Base-by-base conservation (phyloP, 768 basidiomycete genomes). In the Epithele typhae region DNA sequence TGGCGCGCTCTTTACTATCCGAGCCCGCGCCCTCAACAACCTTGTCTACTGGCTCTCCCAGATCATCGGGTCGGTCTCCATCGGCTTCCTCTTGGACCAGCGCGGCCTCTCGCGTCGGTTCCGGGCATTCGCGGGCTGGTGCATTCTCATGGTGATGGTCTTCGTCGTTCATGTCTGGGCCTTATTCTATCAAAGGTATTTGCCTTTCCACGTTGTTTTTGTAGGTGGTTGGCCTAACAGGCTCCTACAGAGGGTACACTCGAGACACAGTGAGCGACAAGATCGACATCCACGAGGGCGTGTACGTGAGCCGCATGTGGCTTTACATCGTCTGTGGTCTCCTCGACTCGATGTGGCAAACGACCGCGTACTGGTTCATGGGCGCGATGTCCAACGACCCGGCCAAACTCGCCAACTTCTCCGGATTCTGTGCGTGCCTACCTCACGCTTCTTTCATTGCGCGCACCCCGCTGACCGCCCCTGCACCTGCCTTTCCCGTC, bases 361-460 rank as follows among this genome's bases (percentile, higher is more conserved):
- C 85, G 1, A 79, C 80, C 0, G 79, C 82, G 5, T 88, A 89
- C 62, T 88, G 86, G 85, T 69, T 87, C 55, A 83, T 88, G 77
- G 88, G 88, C 33, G 83, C 85, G 11, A 87, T 92, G 82, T 87
- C 85, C 18, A 90, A 91, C 54, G 81, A 90, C 62, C 79, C 85
- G 7, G 77, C 74, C 1, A 88, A 87, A 60, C 77, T 92, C 18
- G 88, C 88, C 0, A 76, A 88, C 59, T 84, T 92, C 57, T 71
- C 82, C 14, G 90, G 89, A 34, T 87, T 92, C 58, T 91, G 87
- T 90, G 60, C 56, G 84, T 74, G 51, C 25, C 27, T 40, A n/a
- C 27, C 27, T 30, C 14, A 14, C 7, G 14, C 27, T 30, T 30
- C 27, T 7, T 14, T 14, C 8, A 30, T 30, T 40, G 3, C 38